Base-by-base conservation (phyloP, 139 green algal genomes). In the Pycnococcus provasolii region DNA sequence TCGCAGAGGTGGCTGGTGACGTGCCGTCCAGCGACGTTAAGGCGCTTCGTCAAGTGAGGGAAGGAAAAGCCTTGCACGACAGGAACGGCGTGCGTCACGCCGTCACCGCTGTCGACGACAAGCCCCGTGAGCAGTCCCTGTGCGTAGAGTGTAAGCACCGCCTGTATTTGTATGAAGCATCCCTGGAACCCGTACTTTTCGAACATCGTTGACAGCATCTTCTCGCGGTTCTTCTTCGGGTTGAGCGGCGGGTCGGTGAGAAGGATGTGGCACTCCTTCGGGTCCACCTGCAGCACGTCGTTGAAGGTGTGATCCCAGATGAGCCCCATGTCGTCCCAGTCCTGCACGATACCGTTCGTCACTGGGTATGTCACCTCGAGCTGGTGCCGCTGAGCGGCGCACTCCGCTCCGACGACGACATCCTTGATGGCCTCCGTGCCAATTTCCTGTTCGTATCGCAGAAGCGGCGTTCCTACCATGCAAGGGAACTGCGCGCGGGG, bases 61-160 rank as follows among this genome's bases (percentile, higher is more conserved):
- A 84, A 86, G 45, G 80, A 76, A 70, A 80, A 87, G 26, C 88
- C 88, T 42, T 94, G 85, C 41, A 91, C 78, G 2, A 94, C 86
- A 2, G 88, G 79, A 50, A 88, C 87, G n/a, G 77, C 80, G 58
- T 93, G 87, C 0, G 83, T 85, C 0, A 88, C 83, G 15, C 83
- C 85, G 45, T 92, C 86, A 0, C 88, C 88, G 1, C 68, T 81
- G 66, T 95, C 87, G 61, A 95, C 58, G 5, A 92, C 87, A 26
- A 94, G 73, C 0, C 88, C 88, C 0, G 81, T 94, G 58, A 90
- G 74, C 57, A 88, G 73, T 85, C 83, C 85, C 69, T 88, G 80
- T 0, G 81, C 76, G 73, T 94, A 94, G 7, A 95, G 73, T 15
- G 87, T 90, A 1, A 95, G 81, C 40, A 90, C 84, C 2, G 88